Percentiles rank a stretch among this genome's conserved stretches.
Evolutionary conservation across 768 basidiomycete genomes (phyloP).

Genomic region (Brasilioporus rufonigricans): DNA sequence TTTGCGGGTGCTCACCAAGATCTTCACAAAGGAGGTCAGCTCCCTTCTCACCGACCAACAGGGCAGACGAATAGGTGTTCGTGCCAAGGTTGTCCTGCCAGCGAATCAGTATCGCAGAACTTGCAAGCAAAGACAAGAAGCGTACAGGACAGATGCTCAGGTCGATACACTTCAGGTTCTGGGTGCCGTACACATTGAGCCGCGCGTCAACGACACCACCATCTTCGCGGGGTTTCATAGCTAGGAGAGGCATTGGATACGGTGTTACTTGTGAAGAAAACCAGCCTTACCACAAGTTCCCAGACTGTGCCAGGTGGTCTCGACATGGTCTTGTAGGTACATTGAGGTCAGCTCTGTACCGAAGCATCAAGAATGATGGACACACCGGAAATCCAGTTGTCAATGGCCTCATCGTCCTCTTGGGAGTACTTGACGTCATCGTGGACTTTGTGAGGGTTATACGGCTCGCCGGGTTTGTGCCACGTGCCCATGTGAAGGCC

Average conservation of each 20-base stretch:
- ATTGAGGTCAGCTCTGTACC: neutral
- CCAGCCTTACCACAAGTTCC: conserved; percentile 38
- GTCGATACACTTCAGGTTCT: conserved; percentile 67
- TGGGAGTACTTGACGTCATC: conserved; percentile 63
- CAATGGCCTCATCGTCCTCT: conserved; percentile 71
- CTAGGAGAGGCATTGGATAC: neutral
- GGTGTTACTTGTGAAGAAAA: neutral
- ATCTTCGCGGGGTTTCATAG: conserved; percentile 60
- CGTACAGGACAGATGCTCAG: conserved; percentile 70
- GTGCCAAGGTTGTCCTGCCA: conserved; percentile 67
- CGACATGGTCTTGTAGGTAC: conserved; percentile 51
- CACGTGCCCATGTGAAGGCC: conserved; percentile 74
- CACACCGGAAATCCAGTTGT: conserved; percentile 53
- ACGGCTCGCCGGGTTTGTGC: conserved; percentile 55
- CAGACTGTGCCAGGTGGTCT: conserved; percentile 76
- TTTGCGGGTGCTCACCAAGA: conserved; percentile 47
- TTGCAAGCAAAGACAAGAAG: neutral
- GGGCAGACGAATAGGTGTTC: conserved; percentile 70
- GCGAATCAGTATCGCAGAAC: neutral
- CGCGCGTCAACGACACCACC: conserved; percentile 63
- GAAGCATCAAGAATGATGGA: neutral
- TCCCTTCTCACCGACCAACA: conserved; percentile 70
- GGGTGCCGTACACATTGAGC: conserved; percentile 62
- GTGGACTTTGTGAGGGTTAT: conserved; percentile 54
- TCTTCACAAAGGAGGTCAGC: conserved; percentile 60